Conservation (phyloP, 2,329 filamentous ascomycete genomes). For the Didymella glomerata region DNA sequence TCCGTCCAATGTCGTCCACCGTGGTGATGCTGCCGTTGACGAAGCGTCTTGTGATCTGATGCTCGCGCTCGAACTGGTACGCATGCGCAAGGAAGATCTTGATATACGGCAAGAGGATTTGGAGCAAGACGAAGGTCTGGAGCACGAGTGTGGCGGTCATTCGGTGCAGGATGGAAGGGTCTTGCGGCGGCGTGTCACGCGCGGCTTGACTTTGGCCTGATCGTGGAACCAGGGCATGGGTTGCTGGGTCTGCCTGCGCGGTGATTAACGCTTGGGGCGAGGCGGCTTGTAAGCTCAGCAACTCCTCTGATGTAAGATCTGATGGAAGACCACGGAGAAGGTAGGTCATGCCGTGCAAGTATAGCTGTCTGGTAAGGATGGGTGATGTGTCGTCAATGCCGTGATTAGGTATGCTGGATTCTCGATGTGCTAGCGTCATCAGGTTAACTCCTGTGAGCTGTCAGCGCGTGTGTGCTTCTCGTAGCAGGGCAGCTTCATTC, state of each 20-base stretch:
- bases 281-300: conserved; percentile 60
- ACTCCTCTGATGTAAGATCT: conserved; percentile 65
- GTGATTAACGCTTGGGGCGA: conserved; percentile 53
- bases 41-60: conserved; percentile 69
- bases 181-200: conserved; percentile 22
- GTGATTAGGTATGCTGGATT: conserved; percentile 51
- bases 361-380: conserved; percentile 67
- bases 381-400: conserved; percentile 47
- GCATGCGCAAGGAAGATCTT: conserved; percentile 62
- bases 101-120: conserved; percentile 69
- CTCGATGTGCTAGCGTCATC: conserved; percentile 56
- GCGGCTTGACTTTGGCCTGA: conserved; percentile 17
- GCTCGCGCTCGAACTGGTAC: conserved; percentile 71
- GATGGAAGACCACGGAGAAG: conserved; percentile 69
- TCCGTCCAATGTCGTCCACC: conserved; percentile 63
- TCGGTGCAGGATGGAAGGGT: conserved; percentile 65
- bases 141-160: conserved; percentile 65
- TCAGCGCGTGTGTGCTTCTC: conserved; percentile 8
- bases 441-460: conserved; percentile 56
- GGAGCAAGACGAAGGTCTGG: conserved; percentile 66
- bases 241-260: conserved; percentile 21
- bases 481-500: neutral
- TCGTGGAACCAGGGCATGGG: conserved; percentile 29
- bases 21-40: conserved; percentile 62
- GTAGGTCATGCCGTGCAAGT: conserved; percentile 70